Conservation (phyloP, 75 land plant species). For the Selaginella moellendorffii region DNA sequence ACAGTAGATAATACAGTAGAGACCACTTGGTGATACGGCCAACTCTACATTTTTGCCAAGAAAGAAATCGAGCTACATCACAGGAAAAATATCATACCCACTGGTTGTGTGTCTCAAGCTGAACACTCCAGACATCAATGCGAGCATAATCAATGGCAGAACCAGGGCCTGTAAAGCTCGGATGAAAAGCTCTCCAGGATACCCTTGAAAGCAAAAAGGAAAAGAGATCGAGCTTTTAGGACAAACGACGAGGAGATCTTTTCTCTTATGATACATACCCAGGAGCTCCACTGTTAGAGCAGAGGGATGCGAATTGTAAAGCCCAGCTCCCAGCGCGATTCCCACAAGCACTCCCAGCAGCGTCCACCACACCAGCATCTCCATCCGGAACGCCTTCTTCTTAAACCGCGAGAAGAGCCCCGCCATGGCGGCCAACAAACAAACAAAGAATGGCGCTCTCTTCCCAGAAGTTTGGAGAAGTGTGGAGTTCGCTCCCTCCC, state of each 20-base stretch:
- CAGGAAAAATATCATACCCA: slow-evolving; percentile 14
- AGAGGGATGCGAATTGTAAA: slow-evolving; percentile 16
- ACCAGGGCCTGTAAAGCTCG: slow-evolving; percentile 15
- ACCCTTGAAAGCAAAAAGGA: slow-evolving; percentile 13
- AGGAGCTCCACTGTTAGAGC: slow-evolving; percentile 19
- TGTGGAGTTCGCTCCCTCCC: too few relatives aligned
- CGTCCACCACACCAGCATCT: slow-evolving; percentile 31
- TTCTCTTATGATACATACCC: slow-evolving; percentile 11
- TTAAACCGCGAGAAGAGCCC: neutral
- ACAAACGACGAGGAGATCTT: neutral
- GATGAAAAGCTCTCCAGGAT: slow-evolving; percentile 32
- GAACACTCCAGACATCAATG: slow-evolving; percentile 31
- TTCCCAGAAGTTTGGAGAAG: too few relatives aligned
- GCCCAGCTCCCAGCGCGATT: slow-evolving; percentile 13
- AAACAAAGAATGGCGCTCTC: too few relatives aligned
- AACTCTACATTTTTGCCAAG: slow-evolving; percentile 14
- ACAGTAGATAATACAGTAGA: slow-evolving; percentile 21
- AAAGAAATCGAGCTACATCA: too few relatives aligned
- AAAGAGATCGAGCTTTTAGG: too few relatives aligned
- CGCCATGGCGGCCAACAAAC: too few relatives aligned
- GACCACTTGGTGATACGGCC: slow-evolving; percentile 27
- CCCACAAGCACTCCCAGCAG: slow-evolving; percentile 25
- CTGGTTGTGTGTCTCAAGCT: slow-evolving; percentile 20
- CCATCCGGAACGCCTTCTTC: slow-evolving; percentile 9
- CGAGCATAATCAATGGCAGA: slow-evolving; percentile 26